Evolutionary conservation across 371 early-diverging fungal genomes (phyloP).

Genomic region (Fennellomyces sp.): DNA sequence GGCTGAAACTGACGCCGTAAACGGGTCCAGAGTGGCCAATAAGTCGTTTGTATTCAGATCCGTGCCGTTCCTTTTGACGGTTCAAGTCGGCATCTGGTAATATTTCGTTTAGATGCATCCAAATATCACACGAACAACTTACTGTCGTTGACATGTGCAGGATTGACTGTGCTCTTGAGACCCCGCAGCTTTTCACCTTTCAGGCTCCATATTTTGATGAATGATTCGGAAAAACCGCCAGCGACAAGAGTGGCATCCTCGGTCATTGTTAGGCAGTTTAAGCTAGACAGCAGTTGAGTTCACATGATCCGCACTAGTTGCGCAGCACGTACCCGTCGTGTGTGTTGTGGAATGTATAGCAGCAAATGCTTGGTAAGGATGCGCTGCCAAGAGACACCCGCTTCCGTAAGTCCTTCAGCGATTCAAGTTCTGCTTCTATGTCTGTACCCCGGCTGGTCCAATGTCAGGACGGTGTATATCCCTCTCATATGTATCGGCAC

Average conservation of each 20-base stretch:
- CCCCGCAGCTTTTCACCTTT: conserved; percentile 69
- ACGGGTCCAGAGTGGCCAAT: conserved; percentile 98
- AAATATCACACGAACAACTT: conserved; percentile 7
- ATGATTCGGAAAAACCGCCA: conserved; percentile 90
- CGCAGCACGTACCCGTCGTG: conserved; percentile 69
- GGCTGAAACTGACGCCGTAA: conserved; percentile 90
- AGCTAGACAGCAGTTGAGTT: conserved; percentile 26
- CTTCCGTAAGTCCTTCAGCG: conserved; percentile 84
- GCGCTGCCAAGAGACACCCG: conserved; percentile 75
- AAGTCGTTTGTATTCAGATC: conserved; percentile 66
- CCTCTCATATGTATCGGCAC: conserved; percentile 11
- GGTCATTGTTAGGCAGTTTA: conserved; percentile 79
- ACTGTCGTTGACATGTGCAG: conserved; percentile 58
- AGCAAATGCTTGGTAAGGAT: conserved; percentile 92
- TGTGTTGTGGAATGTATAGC: conserved; percentile 98
- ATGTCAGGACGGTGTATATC: background rate
- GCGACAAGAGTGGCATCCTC: conserved; percentile 81
- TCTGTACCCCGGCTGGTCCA: conserved; percentile 64
- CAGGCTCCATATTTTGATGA: conserved; percentile 87
- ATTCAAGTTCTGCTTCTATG: conserved; percentile 75
- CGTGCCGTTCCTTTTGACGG: conserved; percentile 51
- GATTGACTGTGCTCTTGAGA: conserved; percentile 57
- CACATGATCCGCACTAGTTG: background rate
- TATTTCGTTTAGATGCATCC: conserved; percentile 4
- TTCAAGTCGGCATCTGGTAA: conserved; percentile 52